A percentile compares a stretch with the other conserved stretches of the same genome.
phyloP scores from a whole-genome alignment of 2,329 filamentous ascomycete genomes.

The Diaporthe nobilis region DNA sequence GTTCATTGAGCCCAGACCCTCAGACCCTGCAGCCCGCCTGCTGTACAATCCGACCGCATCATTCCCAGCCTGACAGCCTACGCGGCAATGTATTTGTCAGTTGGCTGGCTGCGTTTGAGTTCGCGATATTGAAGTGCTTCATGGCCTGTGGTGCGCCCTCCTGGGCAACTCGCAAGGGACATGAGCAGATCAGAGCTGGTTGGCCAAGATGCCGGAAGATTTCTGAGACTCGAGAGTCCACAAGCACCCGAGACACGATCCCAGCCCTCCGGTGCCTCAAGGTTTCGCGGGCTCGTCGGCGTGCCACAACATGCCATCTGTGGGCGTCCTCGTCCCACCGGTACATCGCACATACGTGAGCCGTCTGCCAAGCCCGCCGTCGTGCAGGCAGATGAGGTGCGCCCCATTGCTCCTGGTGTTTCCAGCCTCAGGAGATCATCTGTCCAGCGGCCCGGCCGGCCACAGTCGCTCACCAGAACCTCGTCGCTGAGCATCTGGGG shows the following conservation, averaged over 20 bases:
- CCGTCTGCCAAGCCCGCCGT: too few species aligned
- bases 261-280: not conserved
- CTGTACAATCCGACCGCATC: not conserved
- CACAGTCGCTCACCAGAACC: too few species aligned
- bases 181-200: not conserved
- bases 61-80: not conserved
- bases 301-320: not conserved
- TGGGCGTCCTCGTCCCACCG: slow-evolving; percentile 1
- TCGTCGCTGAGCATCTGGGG: not conserved
- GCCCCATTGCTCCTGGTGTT: not conserved
- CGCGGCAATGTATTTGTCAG: not conserved
- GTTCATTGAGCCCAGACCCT: slow-evolving; percentile 1
- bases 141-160: not conserved
- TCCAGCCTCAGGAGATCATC: not conserved
- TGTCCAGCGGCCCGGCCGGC: not conserved
- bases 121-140: too few species aligned
- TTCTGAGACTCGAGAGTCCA: not conserved
- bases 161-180: not conserved
- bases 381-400: not conserved
- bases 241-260: not conserved
- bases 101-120: not conserved
- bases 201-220: not conserved
- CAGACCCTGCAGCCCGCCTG: slow-evolving; percentile 4
- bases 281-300: not conserved
- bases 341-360: not conserved